Percentiles rank a stretch among this genome's conserved stretches.
These are phyloP conservation scores for Rhipidocladum racemiflorum DNA, from an alignment of 176 grass and related monocot genomes.

Conservation along the genomic window DNA sequence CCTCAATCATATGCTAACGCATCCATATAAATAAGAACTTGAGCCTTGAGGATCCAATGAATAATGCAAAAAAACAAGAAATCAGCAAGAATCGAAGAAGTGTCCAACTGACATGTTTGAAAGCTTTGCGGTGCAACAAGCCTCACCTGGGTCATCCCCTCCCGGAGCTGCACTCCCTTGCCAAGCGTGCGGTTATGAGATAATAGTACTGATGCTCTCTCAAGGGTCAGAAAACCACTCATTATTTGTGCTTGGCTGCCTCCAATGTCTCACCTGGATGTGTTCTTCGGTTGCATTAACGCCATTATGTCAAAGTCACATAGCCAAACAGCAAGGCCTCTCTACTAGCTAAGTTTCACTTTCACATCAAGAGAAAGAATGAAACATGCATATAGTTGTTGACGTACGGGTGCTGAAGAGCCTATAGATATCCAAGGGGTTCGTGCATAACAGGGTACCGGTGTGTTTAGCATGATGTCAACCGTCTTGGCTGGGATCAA, in stretches of 20 bases:
- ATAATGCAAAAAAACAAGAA: not conserved
- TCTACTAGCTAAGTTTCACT: too few species aligned
- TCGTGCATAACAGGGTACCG: not conserved
- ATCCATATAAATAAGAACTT: not conserved
- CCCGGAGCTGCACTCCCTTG: too few species aligned
- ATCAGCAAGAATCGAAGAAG: not conserved
- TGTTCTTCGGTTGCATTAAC: not conserved
- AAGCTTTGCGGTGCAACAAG: not conserved
- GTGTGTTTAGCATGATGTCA: not conserved
- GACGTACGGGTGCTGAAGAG: too few species aligned
- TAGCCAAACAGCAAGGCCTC: not conserved
- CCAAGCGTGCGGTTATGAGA: too few species aligned
- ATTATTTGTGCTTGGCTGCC: not conserved
- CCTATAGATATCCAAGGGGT: not conserved
- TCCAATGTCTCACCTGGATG: not conserved
- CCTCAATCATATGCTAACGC: not conserved
- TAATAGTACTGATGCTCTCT: not conserved
- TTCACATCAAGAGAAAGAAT: too few species aligned
- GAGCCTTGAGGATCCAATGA: not conserved
- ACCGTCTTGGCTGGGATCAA: not conserved
- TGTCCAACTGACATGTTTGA: not conserved
- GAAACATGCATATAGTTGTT: not conserved
- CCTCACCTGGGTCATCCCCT: too few species aligned
- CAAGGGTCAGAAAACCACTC: not conserved
- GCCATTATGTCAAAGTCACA: not conserved